Conservation (phyloP, 148 eudicot species). For the Cornus controversa region DNA sequence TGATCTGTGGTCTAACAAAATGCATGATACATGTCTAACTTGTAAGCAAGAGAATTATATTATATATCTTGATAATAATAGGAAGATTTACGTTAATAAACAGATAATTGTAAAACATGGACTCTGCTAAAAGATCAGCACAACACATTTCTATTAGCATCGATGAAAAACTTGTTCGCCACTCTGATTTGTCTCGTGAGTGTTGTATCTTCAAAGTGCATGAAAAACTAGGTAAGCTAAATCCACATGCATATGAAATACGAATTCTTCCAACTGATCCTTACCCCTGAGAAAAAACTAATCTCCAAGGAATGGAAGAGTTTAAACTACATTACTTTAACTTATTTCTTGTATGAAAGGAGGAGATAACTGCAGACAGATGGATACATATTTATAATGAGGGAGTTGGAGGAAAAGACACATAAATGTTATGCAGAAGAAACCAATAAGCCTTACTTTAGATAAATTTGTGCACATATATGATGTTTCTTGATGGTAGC, state of each 20-base stretch:
- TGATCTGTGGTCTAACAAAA: no score
- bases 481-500: constrained; percentile 29
- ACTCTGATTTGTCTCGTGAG: background rate
- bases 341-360: constrained; percentile 7
- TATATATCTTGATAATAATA: no score
- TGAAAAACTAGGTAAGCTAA: constrained; percentile 10
- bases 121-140: no score
- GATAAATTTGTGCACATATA: constrained; percentile 30
- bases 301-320: constrained; percentile 22
- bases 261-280: constrained; percentile 27
- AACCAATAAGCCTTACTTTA: background rate
- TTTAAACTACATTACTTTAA: constrained; percentile 15
- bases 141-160: no score
- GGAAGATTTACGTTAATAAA: no score
- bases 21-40: no score
- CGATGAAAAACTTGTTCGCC: no score
- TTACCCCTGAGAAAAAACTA: constrained; percentile 18
- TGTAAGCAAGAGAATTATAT: no score
- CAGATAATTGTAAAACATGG: no score
- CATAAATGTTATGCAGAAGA: constrained; percentile 23
- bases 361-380: background rate
- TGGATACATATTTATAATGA: constrained; percentile 11
- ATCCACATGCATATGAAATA: constrained; percentile 23
- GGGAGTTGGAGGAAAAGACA: constrained; percentile 1
- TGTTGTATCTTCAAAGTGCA: constrained; percentile 18